A percentile compares a stretch with the other conserved stretches of the same genome.
phyloP scores from a whole-genome alignment of 805 yeast genomes.

The Kodamaea kakaduensis region DNA sequence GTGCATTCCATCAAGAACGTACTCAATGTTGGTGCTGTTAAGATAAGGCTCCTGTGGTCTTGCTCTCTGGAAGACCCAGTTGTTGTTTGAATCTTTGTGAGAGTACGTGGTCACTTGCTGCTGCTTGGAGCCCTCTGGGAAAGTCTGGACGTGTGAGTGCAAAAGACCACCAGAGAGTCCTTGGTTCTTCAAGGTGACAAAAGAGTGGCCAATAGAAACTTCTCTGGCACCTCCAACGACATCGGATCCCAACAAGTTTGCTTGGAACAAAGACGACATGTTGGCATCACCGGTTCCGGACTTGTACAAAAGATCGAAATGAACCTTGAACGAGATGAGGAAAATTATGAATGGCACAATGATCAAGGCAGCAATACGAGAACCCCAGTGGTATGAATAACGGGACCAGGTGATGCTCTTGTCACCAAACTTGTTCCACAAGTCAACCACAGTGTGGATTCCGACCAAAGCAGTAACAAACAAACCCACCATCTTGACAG shows the following conservation, averaged over 20 bases:
- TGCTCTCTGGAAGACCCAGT: constrained; percentile 47
- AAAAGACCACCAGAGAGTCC: constrained; percentile 44
- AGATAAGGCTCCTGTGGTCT: constrained; percentile 34
- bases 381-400: constrained; percentile 60
- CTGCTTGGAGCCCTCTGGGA: constrained; percentile 46
- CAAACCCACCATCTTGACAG: constrained; percentile 96
- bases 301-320: constrained; percentile 66
- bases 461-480: constrained; percentile 88
- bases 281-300: constrained; percentile 80
- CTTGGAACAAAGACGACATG: constrained; percentile 81
- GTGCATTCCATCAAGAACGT: constrained; percentile 53
- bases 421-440: constrained; percentile 83
- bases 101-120: constrained; percentile 46
- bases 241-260: constrained; percentile 63
- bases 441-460: constrained; percentile 78
- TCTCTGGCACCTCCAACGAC: constrained; percentile 69
- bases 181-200: constrained; percentile 38
- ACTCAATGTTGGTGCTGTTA: constrained; percentile 30
- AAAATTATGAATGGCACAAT: constrained; percentile 61
- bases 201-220: constrained; percentile 49
- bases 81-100: constrained; percentile 44
- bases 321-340: constrained; percentile 65
- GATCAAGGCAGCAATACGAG: constrained; percentile 62
- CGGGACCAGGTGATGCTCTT: constrained; percentile 45
- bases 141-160: constrained; percentile 45